Percentiles rank a stretch among this genome's conserved stretches.
phyloP scores from a whole-genome alignment of 2,329 filamentous ascomycete genomes.

The Aphanocladium album region DNA sequence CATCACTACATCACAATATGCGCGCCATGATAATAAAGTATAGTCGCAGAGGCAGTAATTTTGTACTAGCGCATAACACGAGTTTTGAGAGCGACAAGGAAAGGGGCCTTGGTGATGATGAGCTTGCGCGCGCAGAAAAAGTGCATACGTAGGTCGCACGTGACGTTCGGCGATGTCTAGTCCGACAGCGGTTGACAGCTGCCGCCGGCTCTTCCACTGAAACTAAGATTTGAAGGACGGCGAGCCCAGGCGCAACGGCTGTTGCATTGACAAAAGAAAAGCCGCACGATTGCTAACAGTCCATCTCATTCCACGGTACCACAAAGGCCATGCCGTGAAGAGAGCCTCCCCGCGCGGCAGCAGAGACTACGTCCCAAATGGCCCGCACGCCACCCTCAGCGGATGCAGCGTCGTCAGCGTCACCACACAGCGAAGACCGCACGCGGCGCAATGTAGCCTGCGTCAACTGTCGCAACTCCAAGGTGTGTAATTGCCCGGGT shows the following conservation, averaged over 20 bases:
- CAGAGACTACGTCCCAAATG: conserved; percentile 19
- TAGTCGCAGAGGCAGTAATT: neutral
- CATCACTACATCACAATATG: neutral
- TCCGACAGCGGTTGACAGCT: conserved; percentile 1
- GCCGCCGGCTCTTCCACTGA: neutral
- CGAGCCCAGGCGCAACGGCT: neutral
- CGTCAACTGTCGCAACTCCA: conserved; percentile 35
- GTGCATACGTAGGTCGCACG: conserved; percentile 7
- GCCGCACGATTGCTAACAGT: neutral
- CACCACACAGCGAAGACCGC: conserved; percentile 22
- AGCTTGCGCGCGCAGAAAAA: neutral
- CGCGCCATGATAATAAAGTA: neutral
- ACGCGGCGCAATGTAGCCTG: conserved; percentile 35
- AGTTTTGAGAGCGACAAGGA: neutral
- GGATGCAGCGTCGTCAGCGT: conserved; percentile 21
- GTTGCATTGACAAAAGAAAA: neutral
- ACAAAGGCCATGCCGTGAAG: conserved; percentile 12
- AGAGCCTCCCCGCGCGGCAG: neutral
- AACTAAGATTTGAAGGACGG: neutral
- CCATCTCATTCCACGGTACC: neutral
- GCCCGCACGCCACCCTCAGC: conserved; percentile 26
- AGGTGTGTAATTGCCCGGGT: conserved; percentile 25
- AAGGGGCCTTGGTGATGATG: neutral
- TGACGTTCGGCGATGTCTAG: conserved; percentile 10
- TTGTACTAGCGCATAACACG: neutral